Conservation (phyloP, 768 basidiomycete genomes). For the Dentipellis fragilis region DNA sequence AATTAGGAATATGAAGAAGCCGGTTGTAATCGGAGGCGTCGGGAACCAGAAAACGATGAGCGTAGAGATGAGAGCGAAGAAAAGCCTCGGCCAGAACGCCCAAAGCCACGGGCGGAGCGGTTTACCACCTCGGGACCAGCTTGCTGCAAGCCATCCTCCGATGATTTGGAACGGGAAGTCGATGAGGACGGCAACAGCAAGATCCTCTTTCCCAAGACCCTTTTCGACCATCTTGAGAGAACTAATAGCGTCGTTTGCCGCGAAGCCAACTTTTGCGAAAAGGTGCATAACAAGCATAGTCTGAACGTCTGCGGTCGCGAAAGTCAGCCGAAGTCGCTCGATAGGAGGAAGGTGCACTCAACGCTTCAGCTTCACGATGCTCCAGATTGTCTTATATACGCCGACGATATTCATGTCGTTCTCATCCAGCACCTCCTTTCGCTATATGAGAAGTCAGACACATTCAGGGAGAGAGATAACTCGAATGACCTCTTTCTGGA, state of each 20-base stretch:
- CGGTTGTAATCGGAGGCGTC: slow-evolving; percentile 53
- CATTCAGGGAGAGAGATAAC: not conserved
- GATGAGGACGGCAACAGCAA: slow-evolving; percentile 90
- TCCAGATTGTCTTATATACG: slow-evolving; percentile 93
- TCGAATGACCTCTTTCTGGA: slow-evolving; percentile 71
- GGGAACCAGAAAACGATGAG: slow-evolving; percentile 83
- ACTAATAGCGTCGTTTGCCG: slow-evolving; percentile 86
- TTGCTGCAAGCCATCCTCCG: slow-evolving; percentile 89
- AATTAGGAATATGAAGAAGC: slow-evolving; percentile 77
- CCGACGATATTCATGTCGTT: slow-evolving; percentile 84
- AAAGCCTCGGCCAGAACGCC: slow-evolving; percentile 84
- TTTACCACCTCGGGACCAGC: slow-evolving; percentile 75
- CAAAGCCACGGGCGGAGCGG: slow-evolving; percentile 82
- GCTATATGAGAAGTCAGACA: slow-evolving; percentile 30
- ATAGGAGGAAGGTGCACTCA: slow-evolving; percentile 17
- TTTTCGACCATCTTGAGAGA: slow-evolving; percentile 95
- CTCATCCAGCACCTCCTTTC: slow-evolving; percentile 60
- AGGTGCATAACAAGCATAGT: slow-evolving; percentile 78
- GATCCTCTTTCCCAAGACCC: slow-evolving; percentile 88
- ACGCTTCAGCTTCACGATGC: slow-evolving; percentile 88
- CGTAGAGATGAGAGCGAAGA: slow-evolving; percentile 62
- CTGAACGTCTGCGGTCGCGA: slow-evolving; percentile 64
- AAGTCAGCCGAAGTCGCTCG: not conserved
- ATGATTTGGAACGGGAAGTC: slow-evolving; percentile 97
- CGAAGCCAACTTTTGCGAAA: slow-evolving; percentile 90